A percentile compares a stretch with the other conserved stretches of the same genome.
Conservation (phyloP, 2,329 filamentous ascomycete genomes). For the Aspergillus ibericus region DNA sequence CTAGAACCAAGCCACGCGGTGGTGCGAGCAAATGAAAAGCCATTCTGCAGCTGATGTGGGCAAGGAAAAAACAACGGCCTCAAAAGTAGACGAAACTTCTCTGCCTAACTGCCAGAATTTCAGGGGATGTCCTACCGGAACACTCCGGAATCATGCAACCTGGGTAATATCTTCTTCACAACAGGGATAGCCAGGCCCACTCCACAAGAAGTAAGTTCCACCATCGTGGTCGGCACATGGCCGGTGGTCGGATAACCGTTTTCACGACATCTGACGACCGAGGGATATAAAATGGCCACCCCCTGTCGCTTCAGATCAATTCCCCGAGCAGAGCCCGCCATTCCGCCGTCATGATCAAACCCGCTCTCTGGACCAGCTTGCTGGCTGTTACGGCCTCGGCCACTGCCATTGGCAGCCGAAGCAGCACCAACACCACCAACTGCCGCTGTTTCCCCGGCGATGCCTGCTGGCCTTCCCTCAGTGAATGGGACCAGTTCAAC, state of each 20-base stretch:
- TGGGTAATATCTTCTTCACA: background rate
- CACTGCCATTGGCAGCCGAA: background rate
- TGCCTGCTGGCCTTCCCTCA: conserved; percentile 1
- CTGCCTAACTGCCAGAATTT: background rate
- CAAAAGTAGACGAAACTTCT: background rate
- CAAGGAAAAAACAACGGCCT: background rate
- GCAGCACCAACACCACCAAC: background rate
- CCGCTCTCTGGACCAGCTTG: conserved; percentile 1
- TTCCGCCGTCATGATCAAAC: background rate
- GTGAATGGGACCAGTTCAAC: conserved; percentile 45
- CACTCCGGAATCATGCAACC: background rate
- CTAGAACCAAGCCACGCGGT: background rate
- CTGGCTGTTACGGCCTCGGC: conserved; percentile 1
- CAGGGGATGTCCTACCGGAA: background rate
- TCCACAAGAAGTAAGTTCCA: background rate
- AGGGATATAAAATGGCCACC: conserved; percentile 1
- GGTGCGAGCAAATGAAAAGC: background rate
- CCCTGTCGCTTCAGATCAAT: background rate
- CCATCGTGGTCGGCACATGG: background rate
- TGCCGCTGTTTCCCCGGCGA: conserved; percentile 4
- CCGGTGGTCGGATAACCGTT: background rate
- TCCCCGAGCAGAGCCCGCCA: background rate
- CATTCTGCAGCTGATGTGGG: background rate
- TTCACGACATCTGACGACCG: background rate
- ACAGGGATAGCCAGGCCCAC: background rate